Evolutionary conservation across 2,329 filamentous ascomycete species (phyloP).

Genomic region (Epichloe glyceriae): DNA sequence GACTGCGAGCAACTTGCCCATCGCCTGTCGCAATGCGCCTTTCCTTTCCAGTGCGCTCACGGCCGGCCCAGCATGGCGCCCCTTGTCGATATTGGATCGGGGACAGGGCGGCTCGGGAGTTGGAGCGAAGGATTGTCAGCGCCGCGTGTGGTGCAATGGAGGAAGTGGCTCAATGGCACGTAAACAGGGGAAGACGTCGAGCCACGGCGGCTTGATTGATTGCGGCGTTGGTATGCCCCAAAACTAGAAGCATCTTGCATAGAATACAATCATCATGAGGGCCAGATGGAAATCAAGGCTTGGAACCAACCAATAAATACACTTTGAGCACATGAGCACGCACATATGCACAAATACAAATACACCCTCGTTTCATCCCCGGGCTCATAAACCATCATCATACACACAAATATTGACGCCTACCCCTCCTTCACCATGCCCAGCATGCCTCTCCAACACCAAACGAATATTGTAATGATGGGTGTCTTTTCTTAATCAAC

Average conservation of each 20-base stretch:
- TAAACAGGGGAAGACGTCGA: background rate
- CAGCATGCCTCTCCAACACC: slow-evolving; percentile 27
- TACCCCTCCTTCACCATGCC: background rate
- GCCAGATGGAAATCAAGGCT: too few relatives aligned
- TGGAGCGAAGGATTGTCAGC: slow-evolving; percentile 13
- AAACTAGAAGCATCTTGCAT: background rate
- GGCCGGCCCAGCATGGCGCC: slow-evolving; percentile 56
- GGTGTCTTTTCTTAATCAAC: too few relatives aligned
- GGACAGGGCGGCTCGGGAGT: slow-evolving; percentile 11
- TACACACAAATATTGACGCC: too few relatives aligned
- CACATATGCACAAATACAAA: too few relatives aligned
- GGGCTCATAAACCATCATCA: too few relatives aligned
- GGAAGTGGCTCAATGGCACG: slow-evolving; percentile 10
- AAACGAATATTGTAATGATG: slow-evolving; percentile 20
- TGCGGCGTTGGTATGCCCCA: background rate
- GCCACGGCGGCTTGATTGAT: background rate
- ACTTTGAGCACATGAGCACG: too few relatives aligned
- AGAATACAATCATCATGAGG: background rate
- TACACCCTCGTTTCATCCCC: too few relatives aligned
- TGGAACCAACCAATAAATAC: too few relatives aligned
- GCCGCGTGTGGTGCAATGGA: slow-evolving; percentile 9
- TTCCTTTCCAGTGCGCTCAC: slow-evolving; percentile 78
- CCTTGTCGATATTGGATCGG: slow-evolving; percentile 36
- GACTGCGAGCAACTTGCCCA: slow-evolving; percentile 47
- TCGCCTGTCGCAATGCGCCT: slow-evolving; percentile 47